phyloP scores from a whole-genome alignment of 2,329 filamentous ascomycete species.

The Penicillium sp. region DNA sequence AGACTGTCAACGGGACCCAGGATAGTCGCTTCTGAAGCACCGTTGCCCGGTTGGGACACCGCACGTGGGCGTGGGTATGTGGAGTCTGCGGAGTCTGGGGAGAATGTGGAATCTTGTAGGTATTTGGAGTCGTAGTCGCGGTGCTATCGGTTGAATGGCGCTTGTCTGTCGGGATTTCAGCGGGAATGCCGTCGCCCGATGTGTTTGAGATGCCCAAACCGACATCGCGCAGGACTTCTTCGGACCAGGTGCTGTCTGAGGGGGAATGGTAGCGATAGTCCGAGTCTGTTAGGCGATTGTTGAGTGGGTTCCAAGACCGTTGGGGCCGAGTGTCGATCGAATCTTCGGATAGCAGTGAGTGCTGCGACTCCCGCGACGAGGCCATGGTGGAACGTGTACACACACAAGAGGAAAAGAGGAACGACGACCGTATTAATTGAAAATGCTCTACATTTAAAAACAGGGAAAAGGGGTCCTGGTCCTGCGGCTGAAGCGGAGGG shows the following conservation, averaged over 20 bases:
- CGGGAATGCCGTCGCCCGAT: slow-evolving; percentile 7
- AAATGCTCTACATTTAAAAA: background rate
- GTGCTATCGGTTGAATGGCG: slow-evolving; percentile 5
- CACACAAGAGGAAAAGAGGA: background rate
- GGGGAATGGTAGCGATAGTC: slow-evolving; percentile 11
- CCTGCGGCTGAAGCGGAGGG: background rate
- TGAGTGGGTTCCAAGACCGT: slow-evolving; percentile 19
- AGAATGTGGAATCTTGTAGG: background rate
- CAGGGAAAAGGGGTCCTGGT: background rate
- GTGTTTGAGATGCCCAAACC: slow-evolving; percentile 18
- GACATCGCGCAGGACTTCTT: slow-evolving; percentile 17
- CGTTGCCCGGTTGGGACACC: slow-evolving; percentile 28
- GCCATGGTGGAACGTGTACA: slow-evolving; percentile 7
- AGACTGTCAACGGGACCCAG: slow-evolving; percentile 35
- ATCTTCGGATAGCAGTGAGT: slow-evolving; percentile 13
- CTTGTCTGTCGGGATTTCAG: background rate
- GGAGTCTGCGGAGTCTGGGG: slow-evolving; percentile 8
- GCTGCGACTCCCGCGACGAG: slow-evolving; percentile 15
- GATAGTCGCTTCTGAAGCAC: slow-evolving; percentile 32
- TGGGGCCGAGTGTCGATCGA: slow-evolving; percentile 11
- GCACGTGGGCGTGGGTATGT: slow-evolving; percentile 9
- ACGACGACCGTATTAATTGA: background rate
- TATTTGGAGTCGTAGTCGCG: background rate
- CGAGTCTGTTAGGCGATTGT: slow-evolving; percentile 8
- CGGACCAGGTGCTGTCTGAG: slow-evolving; percentile 13